A percentile compares a stretch with the other conserved stretches of the same genome.
Conservation (phyloP, 176 grass and related monocot genomes). For the Rhipidocladum racemiflorum region DNA sequence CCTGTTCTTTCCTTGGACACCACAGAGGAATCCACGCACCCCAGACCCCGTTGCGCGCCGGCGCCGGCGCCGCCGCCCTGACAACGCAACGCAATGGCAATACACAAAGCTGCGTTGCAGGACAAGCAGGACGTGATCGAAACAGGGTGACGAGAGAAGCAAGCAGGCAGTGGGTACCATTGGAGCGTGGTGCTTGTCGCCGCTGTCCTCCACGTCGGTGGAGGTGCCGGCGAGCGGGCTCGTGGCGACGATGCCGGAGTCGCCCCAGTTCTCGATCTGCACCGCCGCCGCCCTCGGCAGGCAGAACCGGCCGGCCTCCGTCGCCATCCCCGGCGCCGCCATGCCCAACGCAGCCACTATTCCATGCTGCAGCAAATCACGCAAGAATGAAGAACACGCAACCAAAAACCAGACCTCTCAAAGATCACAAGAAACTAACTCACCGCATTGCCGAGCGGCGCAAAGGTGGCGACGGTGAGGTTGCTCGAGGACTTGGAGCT, state of each 20-base stretch:
- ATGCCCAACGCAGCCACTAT: conserved; percentile 37
- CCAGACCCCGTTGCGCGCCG: conserved; percentile 19
- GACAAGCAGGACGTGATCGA: background rate
- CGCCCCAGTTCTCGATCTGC: conserved; percentile 76
- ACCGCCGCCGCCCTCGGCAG: conserved; percentile 40
- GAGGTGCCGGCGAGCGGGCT: conserved; percentile 63
- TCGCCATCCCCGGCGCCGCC: conserved; percentile 38
- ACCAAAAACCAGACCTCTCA: background rate
- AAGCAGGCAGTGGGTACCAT: background rate
- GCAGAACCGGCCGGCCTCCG: conserved; percentile 29
- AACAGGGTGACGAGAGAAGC: background rate
- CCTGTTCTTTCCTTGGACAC: conserved; percentile 54
- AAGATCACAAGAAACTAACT: conserved; percentile 14
- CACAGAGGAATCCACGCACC: conserved; percentile 34
- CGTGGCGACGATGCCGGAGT: conserved; percentile 60
- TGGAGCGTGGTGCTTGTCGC: conserved; percentile 20
- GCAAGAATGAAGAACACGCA: background rate
- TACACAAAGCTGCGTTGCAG: background rate
- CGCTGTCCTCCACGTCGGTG: conserved; percentile 63
- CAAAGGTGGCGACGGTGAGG: conserved; percentile 56
- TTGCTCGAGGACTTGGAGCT: conserved; percentile 83
- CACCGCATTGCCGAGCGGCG: conserved; percentile 43
- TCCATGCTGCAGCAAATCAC: background rate
- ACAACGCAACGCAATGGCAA: background rate
- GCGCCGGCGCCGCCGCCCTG: background rate